Base-by-base conservation (phyloP, 1,139 yeast genomes). In the Hyphopichia burtonii region DNA sequence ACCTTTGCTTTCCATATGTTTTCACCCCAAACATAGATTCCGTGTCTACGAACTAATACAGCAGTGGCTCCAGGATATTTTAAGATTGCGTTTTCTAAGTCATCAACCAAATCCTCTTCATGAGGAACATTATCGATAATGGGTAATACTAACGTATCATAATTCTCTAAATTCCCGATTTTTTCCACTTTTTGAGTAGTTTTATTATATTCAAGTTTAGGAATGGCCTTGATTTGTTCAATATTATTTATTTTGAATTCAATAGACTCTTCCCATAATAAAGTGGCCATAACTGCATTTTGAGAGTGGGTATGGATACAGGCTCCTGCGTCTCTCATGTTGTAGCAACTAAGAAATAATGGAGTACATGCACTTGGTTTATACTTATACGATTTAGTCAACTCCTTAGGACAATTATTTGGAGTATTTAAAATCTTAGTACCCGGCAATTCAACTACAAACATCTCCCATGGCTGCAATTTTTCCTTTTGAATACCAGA, bases 321-420 rank as follows among this genome's bases (percentile, higher is more conserved):
- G 1, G 97, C 96, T 10, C 96, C 96, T 1, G 96, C 95, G 44
- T 78, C 76, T 51, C 93, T 72, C 65, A 78, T 61, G 30, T 73
- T 78, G 63, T 85, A 90, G 41, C 93, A 83, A 41, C 91, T 81
- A 66, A 86, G 63, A 63, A 91, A 91, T 43, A 91, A 66, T 11
- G 97, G 97, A 0, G 96, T 89, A 57, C 97, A 91, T 1, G 96
- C 96, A 31, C 95, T 85, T 15, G 96, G 96, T 61, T 88, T 89
- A 63, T 78, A 83, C 48, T 69, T 70, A 56, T 70, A 72, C 38
- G 58, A 52, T 41, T 65, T 67, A 14, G 74, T 68, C 49, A 70
- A 63, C 46, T 66, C 76, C 25, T 46, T 45, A 9, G 74, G 72
- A 41, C 65, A 65, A 15, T 68, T 68, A 36, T 73, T 65, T 1